Conservation (phyloP, 2,329 filamentous ascomycete genomes). For the Cladophialophora yegresii region DNA sequence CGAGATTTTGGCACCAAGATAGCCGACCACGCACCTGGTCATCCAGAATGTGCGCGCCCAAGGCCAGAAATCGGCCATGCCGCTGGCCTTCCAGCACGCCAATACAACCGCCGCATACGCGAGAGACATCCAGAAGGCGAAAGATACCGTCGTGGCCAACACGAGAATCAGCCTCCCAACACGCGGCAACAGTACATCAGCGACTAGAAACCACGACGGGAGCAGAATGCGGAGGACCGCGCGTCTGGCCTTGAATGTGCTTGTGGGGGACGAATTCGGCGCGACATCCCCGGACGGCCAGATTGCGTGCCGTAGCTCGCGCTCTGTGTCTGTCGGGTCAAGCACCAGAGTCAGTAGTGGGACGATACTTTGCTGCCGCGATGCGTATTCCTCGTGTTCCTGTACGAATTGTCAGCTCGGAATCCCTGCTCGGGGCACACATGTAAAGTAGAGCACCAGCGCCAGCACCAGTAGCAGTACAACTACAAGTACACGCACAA, state of each 20-base stretch:
- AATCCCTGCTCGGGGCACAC: not conserved
- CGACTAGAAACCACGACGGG: conserved; percentile 1
- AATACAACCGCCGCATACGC: conserved; percentile 10
- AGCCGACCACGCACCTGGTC: conserved; percentile 1
- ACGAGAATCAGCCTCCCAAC: not conserved
- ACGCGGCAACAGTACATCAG: not conserved
- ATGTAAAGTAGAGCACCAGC: not conserved
- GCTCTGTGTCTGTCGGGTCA: not conserved
- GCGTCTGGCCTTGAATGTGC: conserved; percentile 13
- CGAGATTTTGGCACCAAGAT: not conserved
- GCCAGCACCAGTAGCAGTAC: not conserved
- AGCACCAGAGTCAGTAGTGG: conserved; percentile 1
- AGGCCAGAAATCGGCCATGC: conserved; percentile 33
- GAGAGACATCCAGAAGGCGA: conserved; percentile 3
- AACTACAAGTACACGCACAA: too few species aligned
- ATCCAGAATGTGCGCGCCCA: conserved; percentile 47
- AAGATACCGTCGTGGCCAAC: not conserved
- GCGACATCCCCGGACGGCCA: not conserved
- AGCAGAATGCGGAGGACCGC: conserved; percentile 12
- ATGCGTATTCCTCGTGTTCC: not conserved
- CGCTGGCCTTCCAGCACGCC: conserved; percentile 11
- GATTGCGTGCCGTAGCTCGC: not conserved
- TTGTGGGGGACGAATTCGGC: conserved; percentile 18
- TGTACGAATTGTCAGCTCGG: not conserved
- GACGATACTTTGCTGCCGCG: not conserved